A percentile compares a stretch with the other conserved stretches of the same genome.
phyloP scores from a whole-genome alignment of 495 filamentous ascomycete species.

The Lineolata rhizophorae region DNA sequence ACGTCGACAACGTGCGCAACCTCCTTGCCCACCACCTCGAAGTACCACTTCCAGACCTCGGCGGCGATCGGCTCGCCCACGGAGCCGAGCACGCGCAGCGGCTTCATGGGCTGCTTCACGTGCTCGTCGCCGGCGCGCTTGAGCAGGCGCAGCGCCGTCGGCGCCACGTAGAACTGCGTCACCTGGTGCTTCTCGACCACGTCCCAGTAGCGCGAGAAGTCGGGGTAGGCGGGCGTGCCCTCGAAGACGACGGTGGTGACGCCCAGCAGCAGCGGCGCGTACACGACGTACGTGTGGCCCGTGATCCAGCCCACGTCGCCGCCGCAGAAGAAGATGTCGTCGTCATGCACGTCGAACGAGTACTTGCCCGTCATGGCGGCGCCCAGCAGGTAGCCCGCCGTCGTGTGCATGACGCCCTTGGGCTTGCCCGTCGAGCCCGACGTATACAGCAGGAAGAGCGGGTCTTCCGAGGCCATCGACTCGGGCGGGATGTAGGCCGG shows the following conservation, averaged over 20 bases:
- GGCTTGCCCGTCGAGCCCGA: slow-evolving; percentile 96
- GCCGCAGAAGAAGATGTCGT: slow-evolving; percentile 88
- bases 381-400: slow-evolving; percentile 79
- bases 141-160: slow-evolving; percentile 75
- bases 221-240: slow-evolving; percentile 89
- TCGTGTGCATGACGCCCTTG: slow-evolving; percentile 98
- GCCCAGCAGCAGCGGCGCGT: slow-evolving; percentile 81
- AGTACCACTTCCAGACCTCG: slow-evolving; percentile 99
- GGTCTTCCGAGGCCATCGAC: slow-evolving; percentile 78
- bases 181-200: slow-evolving; percentile 88
- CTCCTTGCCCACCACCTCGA: slow-evolving; percentile 83
- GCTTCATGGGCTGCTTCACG: slow-evolving; percentile 73
- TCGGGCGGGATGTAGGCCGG: slow-evolving; percentile 76
- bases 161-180: slow-evolving; percentile 96
- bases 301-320: slow-evolving; percentile 99
- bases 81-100: slow-evolving; percentile 77
- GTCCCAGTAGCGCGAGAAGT: slow-evolving; percentile 98
- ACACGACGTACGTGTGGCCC: slow-evolving; percentile 98
- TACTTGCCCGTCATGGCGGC: slow-evolving; percentile 92
- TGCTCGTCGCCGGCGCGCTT: slow-evolving; percentile 90
- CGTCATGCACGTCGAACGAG: slow-evolving; percentile 92
- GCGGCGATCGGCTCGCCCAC: slow-evolving; percentile 97
- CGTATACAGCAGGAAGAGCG: slow-evolving; percentile 92
- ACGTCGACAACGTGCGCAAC: slow-evolving; percentile 89
- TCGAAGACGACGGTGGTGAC: slow-evolving; percentile 96